Percentiles rank a stretch among this genome's conserved stretches.
These are phyloP conservation scores for Chernovozyma aurita DNA, from an alignment of 1,139 yeast genomes.

Conservation along the genomic window DNA sequence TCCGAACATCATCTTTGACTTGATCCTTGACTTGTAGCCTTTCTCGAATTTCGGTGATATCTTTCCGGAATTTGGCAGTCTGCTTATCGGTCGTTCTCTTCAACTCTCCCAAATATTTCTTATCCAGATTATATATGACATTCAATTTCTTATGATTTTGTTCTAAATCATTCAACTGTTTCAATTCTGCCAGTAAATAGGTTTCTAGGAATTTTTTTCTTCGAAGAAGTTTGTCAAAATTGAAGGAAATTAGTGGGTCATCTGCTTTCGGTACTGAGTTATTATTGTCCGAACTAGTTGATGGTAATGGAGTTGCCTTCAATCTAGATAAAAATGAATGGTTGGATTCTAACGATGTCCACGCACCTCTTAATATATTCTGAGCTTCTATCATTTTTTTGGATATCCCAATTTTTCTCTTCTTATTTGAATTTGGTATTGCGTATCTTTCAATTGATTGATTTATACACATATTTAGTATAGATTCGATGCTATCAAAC, in stretches of 20 bases:
- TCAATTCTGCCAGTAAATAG: conserved; percentile 38
- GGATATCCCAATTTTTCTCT: conserved; percentile 6
- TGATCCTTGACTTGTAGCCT: conserved; percentile 4
- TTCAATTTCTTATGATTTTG: conserved; percentile 21
- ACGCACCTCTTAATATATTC: conserved; percentile 22
- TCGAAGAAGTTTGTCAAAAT: conserved; percentile 27
- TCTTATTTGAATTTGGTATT: conserved; percentile 5
- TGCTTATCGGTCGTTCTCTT: conserved; percentile 12
- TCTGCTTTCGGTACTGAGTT: conserved; percentile 15
- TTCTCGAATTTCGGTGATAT: conserved; percentile 9
- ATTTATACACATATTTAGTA: conserved; percentile 26
- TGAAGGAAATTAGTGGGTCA: conserved; percentile 15
- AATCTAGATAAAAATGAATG: conserved; percentile 31
- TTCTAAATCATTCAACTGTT: conserved; percentile 34
- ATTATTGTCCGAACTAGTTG: conserved; percentile 15
- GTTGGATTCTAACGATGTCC: conserved; percentile 24
- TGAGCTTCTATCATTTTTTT: conserved; percentile 25
- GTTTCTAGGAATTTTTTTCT: conserved; percentile 33
- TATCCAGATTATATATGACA: conserved; percentile 27
- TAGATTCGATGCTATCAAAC: conserved; percentile 21
- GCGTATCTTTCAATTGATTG: conserved; percentile 28
- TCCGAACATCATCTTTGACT: conserved; percentile 3
- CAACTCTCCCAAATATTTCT: conserved; percentile 27
- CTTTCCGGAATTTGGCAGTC: conserved; percentile 8
- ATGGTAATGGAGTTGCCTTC: conserved; percentile 32